phyloP scores from a whole-genome alignment of 306 rosid species.

The Prinsepia uniflora region DNA sequence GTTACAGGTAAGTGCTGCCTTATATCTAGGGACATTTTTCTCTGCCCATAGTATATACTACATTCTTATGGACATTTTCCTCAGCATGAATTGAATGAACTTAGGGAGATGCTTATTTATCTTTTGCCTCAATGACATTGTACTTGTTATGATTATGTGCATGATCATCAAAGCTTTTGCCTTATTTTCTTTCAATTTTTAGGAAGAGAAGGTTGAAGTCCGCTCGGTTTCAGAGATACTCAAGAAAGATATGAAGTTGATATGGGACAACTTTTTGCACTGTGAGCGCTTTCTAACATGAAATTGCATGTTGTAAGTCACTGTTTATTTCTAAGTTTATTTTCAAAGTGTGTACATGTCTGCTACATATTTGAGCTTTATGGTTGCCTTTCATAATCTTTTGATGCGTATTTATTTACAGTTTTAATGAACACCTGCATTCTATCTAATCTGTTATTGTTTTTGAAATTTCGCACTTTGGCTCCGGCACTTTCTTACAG shows the following conservation, averaged over 20 bases:
- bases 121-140: background rate
- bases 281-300: constrained; percentile 28
- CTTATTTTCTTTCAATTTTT: constrained; percentile 10
- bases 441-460: background rate
- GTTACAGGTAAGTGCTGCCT: constrained; percentile 27
- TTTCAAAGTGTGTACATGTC: background rate
- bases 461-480: background rate
- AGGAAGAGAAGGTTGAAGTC: constrained; percentile 28
- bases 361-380: background rate
- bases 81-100: background rate
- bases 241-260: constrained; percentile 34
- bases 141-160: background rate
- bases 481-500: background rate
- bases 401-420: background rate
- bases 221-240: constrained; percentile 38
- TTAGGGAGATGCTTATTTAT: background rate
- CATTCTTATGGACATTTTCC: background rate
- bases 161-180: background rate
- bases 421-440: background rate
- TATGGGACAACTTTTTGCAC: constrained; percentile 40
- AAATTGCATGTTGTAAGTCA: constrained; percentile 4
- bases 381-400: background rate
- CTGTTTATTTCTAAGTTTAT: background rate
- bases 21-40: background rate
- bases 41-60: background rate